Evolutionary conservation across 768 basidiomycete species (phyloP).

Genomic region (Suillus alpinus): DNA sequence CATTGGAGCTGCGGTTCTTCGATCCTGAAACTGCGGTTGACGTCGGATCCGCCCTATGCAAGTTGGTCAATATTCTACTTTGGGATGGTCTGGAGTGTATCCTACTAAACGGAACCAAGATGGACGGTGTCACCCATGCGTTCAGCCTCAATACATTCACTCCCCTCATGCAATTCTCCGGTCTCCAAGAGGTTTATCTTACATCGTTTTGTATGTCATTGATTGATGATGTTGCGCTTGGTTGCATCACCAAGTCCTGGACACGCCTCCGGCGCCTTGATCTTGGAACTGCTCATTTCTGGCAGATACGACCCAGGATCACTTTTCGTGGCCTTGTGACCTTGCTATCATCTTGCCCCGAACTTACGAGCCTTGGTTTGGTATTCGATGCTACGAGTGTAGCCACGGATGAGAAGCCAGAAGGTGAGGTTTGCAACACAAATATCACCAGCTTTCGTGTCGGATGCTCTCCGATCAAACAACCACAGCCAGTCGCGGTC

Average conservation of each 20-base stretch:
- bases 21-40: background rate
- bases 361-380: background rate
- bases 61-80: too few species aligned
- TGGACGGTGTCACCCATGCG: background rate
- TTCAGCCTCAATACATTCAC: background rate
- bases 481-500: background rate
- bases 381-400: background rate
- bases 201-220: background rate
- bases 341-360: background rate
- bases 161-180: background rate
- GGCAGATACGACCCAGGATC: background rate
- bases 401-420: background rate
- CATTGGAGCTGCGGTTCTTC: background rate
- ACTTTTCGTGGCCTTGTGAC: too few species aligned
- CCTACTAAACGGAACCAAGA: background rate
- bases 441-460: background rate
- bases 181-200: background rate
- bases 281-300: background rate
- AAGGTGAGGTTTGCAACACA: background rate
- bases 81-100: background rate
- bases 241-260: background rate
- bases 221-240: background rate
- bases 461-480: background rate
- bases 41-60: background rate
- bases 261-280: background rate